phyloP scores from a whole-genome alignment of 2,329 filamentous ascomycete genomes.

The Trichoderma koningiopsis region DNA sequence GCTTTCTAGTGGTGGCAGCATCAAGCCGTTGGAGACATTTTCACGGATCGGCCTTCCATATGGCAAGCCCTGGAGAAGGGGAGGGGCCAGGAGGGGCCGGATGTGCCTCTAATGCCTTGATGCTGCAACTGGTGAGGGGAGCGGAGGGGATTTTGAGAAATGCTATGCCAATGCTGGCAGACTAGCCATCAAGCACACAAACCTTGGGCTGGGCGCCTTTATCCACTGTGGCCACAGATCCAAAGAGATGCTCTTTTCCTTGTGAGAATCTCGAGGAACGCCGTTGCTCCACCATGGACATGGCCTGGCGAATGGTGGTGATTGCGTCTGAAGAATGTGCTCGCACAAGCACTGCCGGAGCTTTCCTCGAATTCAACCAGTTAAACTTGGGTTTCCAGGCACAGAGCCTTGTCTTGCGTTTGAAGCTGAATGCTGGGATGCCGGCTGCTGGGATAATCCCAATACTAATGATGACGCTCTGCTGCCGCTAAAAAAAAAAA shows the following conservation, averaged over 20 bases:
- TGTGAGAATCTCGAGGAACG: slow-evolving; percentile 5
- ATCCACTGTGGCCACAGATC: slow-evolving; percentile 6
- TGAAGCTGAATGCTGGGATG: slow-evolving; percentile 19
- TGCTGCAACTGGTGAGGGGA: slow-evolving; percentile 20
- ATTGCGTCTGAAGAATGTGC: neutral
- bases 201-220: neutral
- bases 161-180: neutral
- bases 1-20: slow-evolving; percentile 16
- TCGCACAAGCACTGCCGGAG: neutral
- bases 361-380: neutral
- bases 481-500: slow-evolving; percentile 12
- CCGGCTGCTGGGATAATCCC: slow-evolving; percentile 17
- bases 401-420: slow-evolving; percentile 23
- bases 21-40: slow-evolving; percentile 22
- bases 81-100: slow-evolving; percentile 23
- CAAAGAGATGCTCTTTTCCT: neutral
- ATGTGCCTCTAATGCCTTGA: neutral
- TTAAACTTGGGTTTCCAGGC: neutral
- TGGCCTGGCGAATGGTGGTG: slow-evolving; percentile 8
- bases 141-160: slow-evolving; percentile 6
- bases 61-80: slow-evolving; percentile 18
- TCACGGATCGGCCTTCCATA: slow-evolving; percentile 21
- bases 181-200: slow-evolving; percentile 15
- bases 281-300: slow-evolving; percentile 6
- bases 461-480: slow-evolving; percentile 1